Evolutionary conservation across 2,329 filamentous ascomycete species (phyloP).

Genomic region (Alternaria alternata): DNA sequence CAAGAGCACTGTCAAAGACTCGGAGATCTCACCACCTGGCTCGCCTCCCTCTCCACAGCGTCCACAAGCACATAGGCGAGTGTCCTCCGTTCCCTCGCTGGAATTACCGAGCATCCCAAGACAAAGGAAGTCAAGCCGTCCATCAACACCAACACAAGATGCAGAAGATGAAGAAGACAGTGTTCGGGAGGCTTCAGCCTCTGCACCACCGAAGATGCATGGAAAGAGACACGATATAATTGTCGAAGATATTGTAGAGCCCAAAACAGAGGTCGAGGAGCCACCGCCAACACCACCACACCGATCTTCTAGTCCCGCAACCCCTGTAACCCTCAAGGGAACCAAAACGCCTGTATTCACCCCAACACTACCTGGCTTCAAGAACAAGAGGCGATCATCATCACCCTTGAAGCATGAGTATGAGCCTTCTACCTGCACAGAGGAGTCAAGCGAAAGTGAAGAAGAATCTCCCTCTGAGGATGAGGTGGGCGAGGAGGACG

Average conservation of each 20-base stretch:
- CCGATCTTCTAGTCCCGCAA: constrained; percentile 61
- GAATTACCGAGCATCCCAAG: constrained; percentile 58
- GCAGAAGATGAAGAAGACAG: constrained; percentile 16
- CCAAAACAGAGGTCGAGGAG: constrained; percentile 29
- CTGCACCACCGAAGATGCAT: constrained; percentile 42
- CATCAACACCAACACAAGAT: constrained; percentile 45
- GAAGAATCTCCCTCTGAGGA: constrained; percentile 55
- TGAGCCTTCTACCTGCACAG: constrained; percentile 78
- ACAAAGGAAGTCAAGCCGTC: constrained; percentile 52
- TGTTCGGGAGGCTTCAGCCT: constrained; percentile 31
- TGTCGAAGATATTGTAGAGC: constrained; percentile 20
- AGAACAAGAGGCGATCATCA: constrained; percentile 74
- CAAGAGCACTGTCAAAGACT: constrained; percentile 28
- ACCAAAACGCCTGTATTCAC: constrained; percentile 57
- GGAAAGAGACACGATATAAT: constrained; percentile 28
- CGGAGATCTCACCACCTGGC: constrained; percentile 29
- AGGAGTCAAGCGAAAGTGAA: constrained; percentile 67
- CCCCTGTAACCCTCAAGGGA: constrained; percentile 56
- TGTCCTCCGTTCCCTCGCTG: constrained; percentile 58
- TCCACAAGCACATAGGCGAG: constrained; percentile 52
- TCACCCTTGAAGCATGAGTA: constrained; percentile 98
- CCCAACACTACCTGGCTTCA: constrained; percentile 55
- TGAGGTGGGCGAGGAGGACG: constrained; percentile 61
- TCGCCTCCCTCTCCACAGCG: constrained; percentile 38
- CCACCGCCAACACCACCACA: constrained; percentile 60